Percentiles rank a stretch among this genome's conserved stretches.
phyloP scores from a whole-genome alignment of 768 basidiomycete species.

The Mycena epipterygia region DNA sequence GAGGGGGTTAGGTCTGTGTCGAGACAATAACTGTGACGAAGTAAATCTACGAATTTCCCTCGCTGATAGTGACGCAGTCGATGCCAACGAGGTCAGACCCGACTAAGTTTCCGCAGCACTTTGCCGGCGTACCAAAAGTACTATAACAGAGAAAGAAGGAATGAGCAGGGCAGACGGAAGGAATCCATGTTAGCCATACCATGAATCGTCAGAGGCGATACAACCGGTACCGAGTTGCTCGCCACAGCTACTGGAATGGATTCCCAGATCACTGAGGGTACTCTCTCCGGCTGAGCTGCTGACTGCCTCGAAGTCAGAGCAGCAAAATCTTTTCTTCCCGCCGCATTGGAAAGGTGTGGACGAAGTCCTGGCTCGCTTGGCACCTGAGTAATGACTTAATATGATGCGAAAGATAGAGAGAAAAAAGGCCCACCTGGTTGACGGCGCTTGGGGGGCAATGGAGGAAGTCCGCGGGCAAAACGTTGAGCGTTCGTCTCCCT shows the following conservation, averaged over 20 bases:
- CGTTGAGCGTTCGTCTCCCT: constrained; percentile 58
- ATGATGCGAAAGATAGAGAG: background rate
- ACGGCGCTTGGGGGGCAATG: constrained; percentile 45
- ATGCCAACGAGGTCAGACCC: too few relatives aligned
- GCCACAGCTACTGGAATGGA: constrained; percentile 13
- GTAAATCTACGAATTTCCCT: too few relatives aligned
- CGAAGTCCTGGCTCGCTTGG: background rate
- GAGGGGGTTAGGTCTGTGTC: too few relatives aligned
- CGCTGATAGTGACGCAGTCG: too few relatives aligned
- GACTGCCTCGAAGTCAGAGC: background rate
- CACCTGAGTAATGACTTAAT: background rate
- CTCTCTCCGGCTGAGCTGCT: background rate
- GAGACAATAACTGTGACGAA: too few relatives aligned
- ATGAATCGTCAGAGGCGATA: constrained; percentile 2
- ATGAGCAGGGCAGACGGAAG: too few relatives aligned
- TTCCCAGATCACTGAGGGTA: constrained; percentile 6
- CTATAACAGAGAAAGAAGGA: too few relatives aligned
- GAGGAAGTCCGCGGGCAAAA: constrained; percentile 60
- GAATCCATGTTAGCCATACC: constrained; percentile 1
- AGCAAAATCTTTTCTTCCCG: constrained; percentile 16
- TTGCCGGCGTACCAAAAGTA: too few relatives aligned
- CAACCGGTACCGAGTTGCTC: constrained; percentile 12
- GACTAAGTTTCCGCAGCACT: too few relatives aligned
- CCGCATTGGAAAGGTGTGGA: constrained; percentile 15
- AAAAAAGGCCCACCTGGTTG: background rate